phyloP scores from a whole-genome alignment of 805 yeast genomes.

The Candida koratica region DNA sequence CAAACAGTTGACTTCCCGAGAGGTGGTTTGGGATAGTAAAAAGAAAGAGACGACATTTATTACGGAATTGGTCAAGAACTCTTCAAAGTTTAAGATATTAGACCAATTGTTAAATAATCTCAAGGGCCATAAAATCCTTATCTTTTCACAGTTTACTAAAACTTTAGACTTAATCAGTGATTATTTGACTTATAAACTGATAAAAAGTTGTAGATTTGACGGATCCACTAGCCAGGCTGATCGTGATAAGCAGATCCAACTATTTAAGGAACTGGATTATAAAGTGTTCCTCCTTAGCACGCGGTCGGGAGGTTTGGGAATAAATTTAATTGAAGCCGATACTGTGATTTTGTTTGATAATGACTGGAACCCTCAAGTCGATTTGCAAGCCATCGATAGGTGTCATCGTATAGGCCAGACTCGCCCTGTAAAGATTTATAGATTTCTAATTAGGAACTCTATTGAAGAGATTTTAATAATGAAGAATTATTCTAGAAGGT shows the following conservation, averaged over 20 bases:
- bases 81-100: conserved; percentile 71
- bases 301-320: conserved; percentile 92
- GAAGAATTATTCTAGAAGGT: conserved; percentile 75
- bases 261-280: conserved; percentile 37
- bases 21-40: conserved; percentile 15
- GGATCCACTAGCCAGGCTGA: conserved; percentile 67
- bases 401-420: conserved; percentile 91
- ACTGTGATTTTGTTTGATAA: conserved; percentile 86
- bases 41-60: conserved; percentile 27
- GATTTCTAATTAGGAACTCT: conserved; percentile 73
- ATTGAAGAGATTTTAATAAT: conserved; percentile 79
- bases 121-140: conserved; percentile 62
- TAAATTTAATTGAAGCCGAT: conserved; percentile 82
- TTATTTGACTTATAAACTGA: conserved; percentile 53
- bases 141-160: conserved; percentile 82
- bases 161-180: conserved; percentile 80
- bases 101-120: conserved; percentile 55
- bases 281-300: conserved; percentile 75
- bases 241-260: conserved; percentile 59
- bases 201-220: conserved; percentile 61
- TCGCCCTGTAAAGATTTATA: conserved; percentile 75
- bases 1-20: conserved; percentile 20
- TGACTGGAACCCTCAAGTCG: conserved; percentile 98
- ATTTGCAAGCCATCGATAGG: conserved; percentile 93
- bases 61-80: conserved; percentile 40